These are phyloP conservation scores for Fraxinus nigra DNA, from an alignment of 305 asterid species.

Conservation along the genomic window DNA sequence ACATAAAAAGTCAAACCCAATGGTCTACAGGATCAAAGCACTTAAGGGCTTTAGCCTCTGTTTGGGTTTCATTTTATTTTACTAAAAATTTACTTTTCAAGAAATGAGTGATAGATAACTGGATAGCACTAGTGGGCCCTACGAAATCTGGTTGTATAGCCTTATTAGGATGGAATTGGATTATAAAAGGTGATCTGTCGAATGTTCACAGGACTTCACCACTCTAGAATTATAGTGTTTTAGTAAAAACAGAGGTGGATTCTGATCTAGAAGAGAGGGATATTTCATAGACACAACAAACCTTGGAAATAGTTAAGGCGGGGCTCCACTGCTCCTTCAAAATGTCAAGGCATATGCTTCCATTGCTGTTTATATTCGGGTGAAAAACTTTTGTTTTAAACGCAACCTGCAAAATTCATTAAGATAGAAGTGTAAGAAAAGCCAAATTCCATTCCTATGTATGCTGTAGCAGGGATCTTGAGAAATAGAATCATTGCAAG, in stretches of 20 bases:
- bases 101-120: too few species aligned
- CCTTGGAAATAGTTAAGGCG: slow-evolving; percentile 32
- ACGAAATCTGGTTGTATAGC: neutral
- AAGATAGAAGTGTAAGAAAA: neutral
- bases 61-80: too few species aligned
- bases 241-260: neutral
- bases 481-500: slow-evolving; percentile 6
- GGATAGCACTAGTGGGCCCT: too few species aligned
- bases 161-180: neutral
- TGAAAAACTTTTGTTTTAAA: slow-evolving; percentile 33
- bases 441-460: neutral
- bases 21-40: neutral
- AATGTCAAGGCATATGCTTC: slow-evolving; percentile 35
- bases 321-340: slow-evolving; percentile 38
- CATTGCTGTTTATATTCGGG: slow-evolving; percentile 33
- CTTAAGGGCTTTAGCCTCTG: neutral
- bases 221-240: neutral
- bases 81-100: too few species aligned
- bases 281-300: neutral
- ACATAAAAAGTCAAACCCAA: neutral
- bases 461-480: neutral
- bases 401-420: slow-evolving; percentile 25
- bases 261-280: neutral
- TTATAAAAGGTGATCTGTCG: neutral
- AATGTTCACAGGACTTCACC: neutral